Evolutionary conservation across 2,329 filamentous ascomycete genomes (phyloP), one percentile per base, ranked within the genome.

Genomic region (Phyllosticta capitalensis): DNA sequence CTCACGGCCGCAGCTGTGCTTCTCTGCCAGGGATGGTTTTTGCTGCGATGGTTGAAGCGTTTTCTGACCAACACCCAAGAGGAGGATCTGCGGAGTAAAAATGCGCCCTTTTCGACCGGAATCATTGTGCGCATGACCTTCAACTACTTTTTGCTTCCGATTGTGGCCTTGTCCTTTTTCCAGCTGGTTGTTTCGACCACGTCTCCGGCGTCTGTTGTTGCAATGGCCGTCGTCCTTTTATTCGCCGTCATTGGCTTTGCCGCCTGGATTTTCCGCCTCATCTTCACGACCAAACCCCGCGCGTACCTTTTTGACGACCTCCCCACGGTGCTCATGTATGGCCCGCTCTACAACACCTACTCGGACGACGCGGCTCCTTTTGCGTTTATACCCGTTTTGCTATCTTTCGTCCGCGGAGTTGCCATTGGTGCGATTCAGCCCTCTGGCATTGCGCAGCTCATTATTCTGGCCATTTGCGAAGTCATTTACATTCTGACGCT

Each of bases 331-430:
- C 79, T 99, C 2, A 81, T 90, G 0, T 97, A 96, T 67, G 94
- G 94, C 0, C 90, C 94, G 5, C 78, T 99, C 7, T 99, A 99
- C 69, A 99, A 99, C 74, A 99, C 94, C 0, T 97, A 95, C 72
- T 94, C 89, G 22, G 94, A 99, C 71, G 89, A 92, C 70, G 90
- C 91, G 0, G 90, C 92, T 7, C 86, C 90, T 0, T 99, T 95
- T 72, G 91, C 92, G 6, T 80, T 96, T 50, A 85, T 96, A 20
- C 92, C 92, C 0, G 84, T 96, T 17, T 77, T 95, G 33, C 79
- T 97, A 61, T 95, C 88, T 4, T 85, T 95, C 68, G 77, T 96
- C 61, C 87, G 92, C 33, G 92, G 91, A 60, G 85, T 97, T 64
- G 90, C 91, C 20, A 89, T 99, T 65, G 94, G 94, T 28, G 94